phyloP scores from a whole-genome alignment of 2,329 filamentous ascomycete genomes.

The Alternaria triticina region DNA sequence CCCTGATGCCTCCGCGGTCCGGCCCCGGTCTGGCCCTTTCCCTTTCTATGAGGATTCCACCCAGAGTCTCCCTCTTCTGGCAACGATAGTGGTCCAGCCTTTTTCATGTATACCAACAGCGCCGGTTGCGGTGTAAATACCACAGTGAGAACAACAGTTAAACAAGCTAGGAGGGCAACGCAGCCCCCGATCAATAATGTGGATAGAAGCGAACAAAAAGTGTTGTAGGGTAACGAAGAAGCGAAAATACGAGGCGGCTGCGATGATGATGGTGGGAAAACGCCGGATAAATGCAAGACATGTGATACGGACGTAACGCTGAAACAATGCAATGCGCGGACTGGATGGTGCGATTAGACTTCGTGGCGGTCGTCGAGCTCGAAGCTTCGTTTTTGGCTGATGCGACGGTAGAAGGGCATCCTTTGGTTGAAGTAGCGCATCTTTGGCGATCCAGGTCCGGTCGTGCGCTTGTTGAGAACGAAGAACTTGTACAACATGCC shows the following conservation, averaged over 20 bases:
- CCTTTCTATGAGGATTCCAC: neutral
- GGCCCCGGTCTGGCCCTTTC: conserved; percentile 2
- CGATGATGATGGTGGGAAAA: conserved; percentile 7
- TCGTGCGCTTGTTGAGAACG: conserved; percentile 39
- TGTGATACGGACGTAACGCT: conserved; percentile 24
- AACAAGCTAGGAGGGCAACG: conserved; percentile 10
- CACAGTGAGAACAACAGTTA: conserved; percentile 9
- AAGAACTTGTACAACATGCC: conserved; percentile 61
- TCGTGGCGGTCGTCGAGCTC: conserved; percentile 45
- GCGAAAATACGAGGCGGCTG: conserved; percentile 22
- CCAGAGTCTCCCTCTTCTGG: neutral
- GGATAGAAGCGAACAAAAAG: conserved; percentile 13
- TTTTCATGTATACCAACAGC: conserved; percentile 11
- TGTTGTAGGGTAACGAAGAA: conserved; percentile 3
- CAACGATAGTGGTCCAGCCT: conserved; percentile 5
- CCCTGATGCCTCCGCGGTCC: neutral
- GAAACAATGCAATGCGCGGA: conserved; percentile 26
- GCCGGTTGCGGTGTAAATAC: neutral
- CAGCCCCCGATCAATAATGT: conserved; percentile 9
- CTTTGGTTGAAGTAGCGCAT: conserved; percentile 25
- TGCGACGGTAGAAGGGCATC: conserved; percentile 45
- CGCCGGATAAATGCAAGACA: conserved; percentile 34
- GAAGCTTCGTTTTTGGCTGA: conserved; percentile 43
- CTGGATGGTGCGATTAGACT: conserved; percentile 26
- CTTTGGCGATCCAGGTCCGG: conserved; percentile 24